These are phyloP conservation scores for Ophiosphaerella herpotricha DNA, from an alignment of 2,329 filamentous ascomycete species.

Conservation along the genomic window DNA sequence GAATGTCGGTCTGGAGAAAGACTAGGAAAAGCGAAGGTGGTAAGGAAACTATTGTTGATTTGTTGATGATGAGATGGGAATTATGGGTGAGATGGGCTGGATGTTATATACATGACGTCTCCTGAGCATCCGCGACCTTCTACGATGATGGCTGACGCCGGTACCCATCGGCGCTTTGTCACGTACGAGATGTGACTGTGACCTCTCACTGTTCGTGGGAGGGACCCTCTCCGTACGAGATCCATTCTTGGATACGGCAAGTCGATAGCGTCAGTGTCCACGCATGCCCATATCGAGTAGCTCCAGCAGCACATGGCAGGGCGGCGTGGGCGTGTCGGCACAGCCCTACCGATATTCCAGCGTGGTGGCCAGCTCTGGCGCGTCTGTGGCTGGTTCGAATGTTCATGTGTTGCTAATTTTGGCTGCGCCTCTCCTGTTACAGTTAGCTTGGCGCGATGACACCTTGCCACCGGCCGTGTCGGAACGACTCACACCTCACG, in stretches of 20 bases:
- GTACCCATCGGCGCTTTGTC: slow-evolving; percentile 27
- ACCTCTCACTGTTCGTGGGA: slow-evolving; percentile 27
- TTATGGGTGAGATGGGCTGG: slow-evolving; percentile 12
- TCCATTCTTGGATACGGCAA: slow-evolving; percentile 37
- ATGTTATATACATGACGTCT: slow-evolving; percentile 34
- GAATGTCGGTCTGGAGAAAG: slow-evolving; percentile 35
- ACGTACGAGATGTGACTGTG: slow-evolving; percentile 26
- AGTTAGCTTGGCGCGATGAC: slow-evolving; percentile 3
- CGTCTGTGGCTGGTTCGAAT: too few species aligned
- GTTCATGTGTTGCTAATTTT: slow-evolving; percentile 13
- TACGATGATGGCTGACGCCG: slow-evolving; percentile 31
- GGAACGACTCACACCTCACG: slow-evolving; percentile 15
- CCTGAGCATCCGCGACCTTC: slow-evolving; percentile 23
- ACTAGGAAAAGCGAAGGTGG: slow-evolving; percentile 37
- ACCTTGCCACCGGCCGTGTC: slow-evolving; percentile 5
- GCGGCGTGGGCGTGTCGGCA: slow-evolving; percentile 10
- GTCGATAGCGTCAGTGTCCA: slow-evolving; percentile 33
- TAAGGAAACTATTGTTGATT: slow-evolving; percentile 25
- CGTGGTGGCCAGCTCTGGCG: slow-evolving; percentile 3
- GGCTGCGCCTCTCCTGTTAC: slow-evolving; percentile 7
- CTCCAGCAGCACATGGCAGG: slow-evolving; percentile 18
- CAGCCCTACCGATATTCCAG: slow-evolving; percentile 24
- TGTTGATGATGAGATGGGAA: slow-evolving; percentile 25
- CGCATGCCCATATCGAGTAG: slow-evolving; percentile 19
- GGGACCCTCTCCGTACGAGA: slow-evolving; percentile 23